Base-by-base conservation (phyloP, 2,329 filamentous ascomycete genomes). In the Fusarium sp. region DNA sequence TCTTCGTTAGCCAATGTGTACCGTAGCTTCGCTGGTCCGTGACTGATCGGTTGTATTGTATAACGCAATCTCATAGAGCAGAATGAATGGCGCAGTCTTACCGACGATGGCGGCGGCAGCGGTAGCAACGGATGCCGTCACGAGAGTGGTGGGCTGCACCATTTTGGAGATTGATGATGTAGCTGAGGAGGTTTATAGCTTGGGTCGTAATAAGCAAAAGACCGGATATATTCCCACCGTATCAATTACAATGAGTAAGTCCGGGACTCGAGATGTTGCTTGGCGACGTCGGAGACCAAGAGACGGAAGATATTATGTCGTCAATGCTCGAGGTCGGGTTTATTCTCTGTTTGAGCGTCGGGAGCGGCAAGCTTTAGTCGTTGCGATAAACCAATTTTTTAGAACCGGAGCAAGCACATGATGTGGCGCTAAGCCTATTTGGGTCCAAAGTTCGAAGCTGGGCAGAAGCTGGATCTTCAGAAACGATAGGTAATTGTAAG, bases 81-180 rank as follows among this genome's bases (percentile, higher is more conserved):
- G 17, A 18, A 46, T 45, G 25, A 38, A 65, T 50, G 60, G 66
- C 58, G 52, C 42, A 47, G 62, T 71, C 74, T 79, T 86, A 92
- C 90, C 89, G 76, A 90, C 78, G 60, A 90, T 71, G 72, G 88
- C 89, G 57, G 89, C 88, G 63, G 88, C 88, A 73, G 88, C 82
- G 54, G 88, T 89, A 78, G 88, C 89, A 78, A 89, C 86, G 63
- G 88, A 88, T 80, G 89, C 87, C 80, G 88, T 89, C 81, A 89
- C 86, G 79, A 90, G 79, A 73, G 85, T 88, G 71, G 83, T 85
- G 70, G 85, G 82, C 80, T 87, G 85, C 71, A 87, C 82, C 83
- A 84, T 84, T 71, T 72, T 76, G 68, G 69, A 64, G 41, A 62
- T 50, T 62, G 45, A 64, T 50, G 65, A 56, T 62, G 65, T 62